Base-by-base conservation (phyloP, 257 asterid species). In the Galeopsis tetrahit region DNA sequence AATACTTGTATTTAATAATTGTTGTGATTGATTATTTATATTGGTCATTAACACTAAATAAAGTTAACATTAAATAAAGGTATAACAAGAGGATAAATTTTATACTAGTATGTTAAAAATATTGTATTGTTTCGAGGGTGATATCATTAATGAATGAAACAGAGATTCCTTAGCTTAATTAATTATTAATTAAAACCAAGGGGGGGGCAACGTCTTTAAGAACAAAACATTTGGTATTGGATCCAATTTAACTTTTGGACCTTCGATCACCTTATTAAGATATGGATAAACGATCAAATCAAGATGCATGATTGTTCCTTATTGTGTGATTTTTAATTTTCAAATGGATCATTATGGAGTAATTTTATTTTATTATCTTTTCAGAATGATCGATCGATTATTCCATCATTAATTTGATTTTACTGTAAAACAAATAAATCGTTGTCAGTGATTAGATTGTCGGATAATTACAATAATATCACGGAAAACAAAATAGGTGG, bases 171-270 rank as follows among this genome's bases (percentile, higher is more conserved):
- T 21, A 21, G 28, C 28, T 21, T 21, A 21, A 21, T 21, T 21
- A 21, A 0, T 21, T 0, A 21, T 21, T 21, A 21, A 21, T 21
- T 38, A 44, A 44, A 44, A 44, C 51, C 53, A 13, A 21, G 1
- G 60, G 13, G 4, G 28, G 28, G 1, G 0, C 21, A 48, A 13
- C 17, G 21, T n/a, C 10, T 66, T 44, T 31, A 66, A 46, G 70
- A 66, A 66, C n/a, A 66, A 66, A 65, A 44, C 42, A 67, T 48
- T 67, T 67, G 48, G 71, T 32, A 67, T 67, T 51, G 31, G 62
- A 67, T 49, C 71, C 60, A 7, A 1, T 33, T n/a, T 33, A 42
- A 13, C 53, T 66, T 53, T 6, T 44, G 31, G 15, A 48, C 4
- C 71, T 6, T 66, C n/a, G n/a, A n/a, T n/a, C 28, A 49, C 46